Percentiles rank a stretch among this genome's conserved stretches.
Conservation (phyloP, 208 protist genomes). For the Wallacemonas sp. region DNA sequence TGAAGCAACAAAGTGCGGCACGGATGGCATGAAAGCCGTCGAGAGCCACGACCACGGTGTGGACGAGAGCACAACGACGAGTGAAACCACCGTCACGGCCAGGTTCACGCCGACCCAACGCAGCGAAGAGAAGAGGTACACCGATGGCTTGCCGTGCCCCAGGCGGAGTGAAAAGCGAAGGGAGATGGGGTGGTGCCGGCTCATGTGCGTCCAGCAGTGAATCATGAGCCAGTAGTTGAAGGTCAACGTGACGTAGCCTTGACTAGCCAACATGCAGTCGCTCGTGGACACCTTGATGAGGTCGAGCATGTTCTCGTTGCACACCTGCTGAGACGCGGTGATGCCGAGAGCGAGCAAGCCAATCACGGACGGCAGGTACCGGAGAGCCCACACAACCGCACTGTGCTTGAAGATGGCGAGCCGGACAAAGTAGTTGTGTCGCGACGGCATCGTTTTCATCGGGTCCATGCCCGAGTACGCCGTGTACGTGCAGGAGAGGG, state of each 20-base stretch:
- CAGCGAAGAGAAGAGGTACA: constrained; percentile 71
- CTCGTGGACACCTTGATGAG: constrained; percentile 33
- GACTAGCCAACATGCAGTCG: constrained; percentile 45
- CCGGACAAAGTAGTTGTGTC: constrained; percentile 86
- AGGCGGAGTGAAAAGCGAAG: constrained; percentile 67
- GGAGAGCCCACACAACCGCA: constrained; percentile 71
- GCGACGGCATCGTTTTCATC: constrained; percentile 82
- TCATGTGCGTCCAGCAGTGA: constrained; percentile 89
- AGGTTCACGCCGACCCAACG: constrained; percentile 63
- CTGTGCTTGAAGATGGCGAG: constrained; percentile 80
- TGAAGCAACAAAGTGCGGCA: constrained; percentile 52
- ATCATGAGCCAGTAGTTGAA: constrained; percentile 90
- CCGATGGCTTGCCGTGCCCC: constrained; percentile 58
- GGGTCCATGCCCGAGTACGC: constrained; percentile 75
- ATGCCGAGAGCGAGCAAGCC: constrained; percentile 69
- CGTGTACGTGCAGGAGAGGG: constrained; percentile 81
- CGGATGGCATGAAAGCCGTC: constrained; percentile 58
- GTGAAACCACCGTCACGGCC: constrained; percentile 46
- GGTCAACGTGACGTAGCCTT: constrained; percentile 79
- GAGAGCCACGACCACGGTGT: constrained; percentile 24
- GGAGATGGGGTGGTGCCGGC: constrained; percentile 75
- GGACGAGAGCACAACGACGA: constrained; percentile 51
- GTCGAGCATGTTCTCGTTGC: constrained; percentile 30
- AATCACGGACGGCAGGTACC: constrained; percentile 67
- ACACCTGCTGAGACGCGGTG: constrained; percentile 44